Evolutionary conservation across 495 filamentous ascomycete genomes (phyloP).

Genomic region (Parachaetomium inaequale): DNA sequence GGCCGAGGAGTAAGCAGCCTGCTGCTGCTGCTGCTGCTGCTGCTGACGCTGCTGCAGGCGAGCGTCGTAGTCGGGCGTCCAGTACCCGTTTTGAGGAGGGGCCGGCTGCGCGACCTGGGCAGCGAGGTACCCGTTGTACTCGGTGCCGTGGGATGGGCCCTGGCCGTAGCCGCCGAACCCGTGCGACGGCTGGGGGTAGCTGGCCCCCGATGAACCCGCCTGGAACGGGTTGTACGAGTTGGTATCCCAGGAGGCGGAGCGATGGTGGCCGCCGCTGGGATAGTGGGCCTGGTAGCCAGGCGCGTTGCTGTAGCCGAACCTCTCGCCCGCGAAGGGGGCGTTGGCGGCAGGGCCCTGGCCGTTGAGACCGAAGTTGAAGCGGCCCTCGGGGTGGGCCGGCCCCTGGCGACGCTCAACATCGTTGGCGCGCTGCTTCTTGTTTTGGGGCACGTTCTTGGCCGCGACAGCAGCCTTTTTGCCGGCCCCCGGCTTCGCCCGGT

Average conservation of each 20-base stretch:
- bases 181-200: background rate
- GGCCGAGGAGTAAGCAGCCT: background rate
- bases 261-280: background rate
- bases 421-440: background rate
- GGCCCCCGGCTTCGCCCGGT: conserved; percentile 7
- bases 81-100: background rate
- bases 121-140: background rate
- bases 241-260: background rate
- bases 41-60: background rate
- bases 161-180: background rate
- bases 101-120: background rate
- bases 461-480: background rate
- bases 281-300: background rate
- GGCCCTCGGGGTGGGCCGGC: background rate
- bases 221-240: background rate
- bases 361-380: background rate
- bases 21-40: background rate
- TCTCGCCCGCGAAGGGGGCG: background rate
- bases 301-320: background rate
- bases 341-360: background rate
- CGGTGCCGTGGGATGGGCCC: background rate
- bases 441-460: background rate
- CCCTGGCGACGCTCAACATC: background rate
- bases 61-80: background rate
- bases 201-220: background rate